Evolutionary conservation across 345 rosid species (phyloP).

Genomic region (Pistacia vera): DNA sequence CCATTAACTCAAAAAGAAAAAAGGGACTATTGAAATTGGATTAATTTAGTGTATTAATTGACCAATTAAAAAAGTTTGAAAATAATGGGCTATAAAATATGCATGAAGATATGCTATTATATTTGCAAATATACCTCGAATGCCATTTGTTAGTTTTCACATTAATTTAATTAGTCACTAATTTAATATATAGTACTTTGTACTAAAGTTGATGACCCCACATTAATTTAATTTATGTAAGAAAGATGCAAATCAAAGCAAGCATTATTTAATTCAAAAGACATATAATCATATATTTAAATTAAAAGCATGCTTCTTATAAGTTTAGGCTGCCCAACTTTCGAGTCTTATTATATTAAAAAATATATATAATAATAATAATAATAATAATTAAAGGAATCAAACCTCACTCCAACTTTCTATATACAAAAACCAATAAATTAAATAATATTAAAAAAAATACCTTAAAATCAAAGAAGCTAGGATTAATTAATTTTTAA

Average conservation of each 20-base stretch:
- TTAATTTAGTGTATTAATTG: no score
- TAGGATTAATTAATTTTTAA: not conserved
- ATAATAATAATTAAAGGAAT: constrained; percentile 5
- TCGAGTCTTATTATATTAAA: not conserved
- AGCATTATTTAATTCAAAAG: constrained; percentile 9
- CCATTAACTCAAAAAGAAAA: no score
- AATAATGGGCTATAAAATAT: not conserved
- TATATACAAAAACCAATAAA: not conserved
- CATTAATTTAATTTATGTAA: constrained; percentile 11
- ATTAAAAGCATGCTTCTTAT: constrained; percentile 16
- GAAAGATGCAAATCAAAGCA: constrained; percentile 15
- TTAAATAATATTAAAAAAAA: not conserved
- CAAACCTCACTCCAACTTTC: constrained; percentile 15
- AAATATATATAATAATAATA: not conserved
- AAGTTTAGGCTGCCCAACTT: constrained; percentile 20
- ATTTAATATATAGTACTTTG: not conserved
- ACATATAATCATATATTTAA: not conserved
- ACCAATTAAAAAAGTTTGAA: no score
- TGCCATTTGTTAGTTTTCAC: not conserved
- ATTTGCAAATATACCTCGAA: constrained; percentile 10
- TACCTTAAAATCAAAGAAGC: constrained; percentile 8
- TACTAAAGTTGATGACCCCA: no score
- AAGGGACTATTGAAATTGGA: no score
- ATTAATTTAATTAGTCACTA: not conserved
- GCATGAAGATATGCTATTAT: not conserved